Conservation (phyloP, 495 filamentous ascomycete genomes). For the Aspergillus affinis region DNA sequence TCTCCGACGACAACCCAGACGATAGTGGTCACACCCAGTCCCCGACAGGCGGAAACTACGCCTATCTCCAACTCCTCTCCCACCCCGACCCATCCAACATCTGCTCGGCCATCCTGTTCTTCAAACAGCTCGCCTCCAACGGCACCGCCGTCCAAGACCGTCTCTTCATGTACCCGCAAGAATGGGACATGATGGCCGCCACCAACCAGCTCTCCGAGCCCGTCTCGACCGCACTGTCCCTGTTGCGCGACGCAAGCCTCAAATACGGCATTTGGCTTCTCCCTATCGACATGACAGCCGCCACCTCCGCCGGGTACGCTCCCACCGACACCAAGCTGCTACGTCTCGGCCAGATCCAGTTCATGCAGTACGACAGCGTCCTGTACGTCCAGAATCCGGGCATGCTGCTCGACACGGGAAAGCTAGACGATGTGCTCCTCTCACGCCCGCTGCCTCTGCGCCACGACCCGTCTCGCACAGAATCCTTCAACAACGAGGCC, state of each 20-base stretch:
- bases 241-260: conserved; percentile 37
- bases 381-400: conserved; percentile 44
- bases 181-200: conserved; percentile 40
- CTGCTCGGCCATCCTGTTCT: conserved; percentile 47
- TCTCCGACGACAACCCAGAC: conserved; percentile 3
- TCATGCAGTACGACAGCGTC: conserved; percentile 50
- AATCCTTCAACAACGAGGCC: conserved; percentile 44
- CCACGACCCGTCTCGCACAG: conserved; percentile 35
- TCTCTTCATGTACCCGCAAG: conserved; percentile 50
- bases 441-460: conserved; percentile 36
- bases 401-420: conserved; percentile 37
- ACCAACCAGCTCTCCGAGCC: conserved; percentile 25
- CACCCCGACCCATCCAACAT: conserved; percentile 47
- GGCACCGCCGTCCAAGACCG: conserved; percentile 42
- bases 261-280: conserved; percentile 49
- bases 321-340: conserved; percentile 43
- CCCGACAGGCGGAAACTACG: conserved; percentile 34
- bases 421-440: conserved; percentile 40
- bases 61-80: conserved; percentile 47
- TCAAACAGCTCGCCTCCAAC: conserved; percentile 40
- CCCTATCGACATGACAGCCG: conserved; percentile 45
- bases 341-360: conserved; percentile 45
- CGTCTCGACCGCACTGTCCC: conserved; percentile 33
- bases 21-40: background rate
- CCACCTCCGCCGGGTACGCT: conserved; percentile 35